Conservation (phyloP, 257 asterid genomes). For the Solanum etuberosum region DNA sequence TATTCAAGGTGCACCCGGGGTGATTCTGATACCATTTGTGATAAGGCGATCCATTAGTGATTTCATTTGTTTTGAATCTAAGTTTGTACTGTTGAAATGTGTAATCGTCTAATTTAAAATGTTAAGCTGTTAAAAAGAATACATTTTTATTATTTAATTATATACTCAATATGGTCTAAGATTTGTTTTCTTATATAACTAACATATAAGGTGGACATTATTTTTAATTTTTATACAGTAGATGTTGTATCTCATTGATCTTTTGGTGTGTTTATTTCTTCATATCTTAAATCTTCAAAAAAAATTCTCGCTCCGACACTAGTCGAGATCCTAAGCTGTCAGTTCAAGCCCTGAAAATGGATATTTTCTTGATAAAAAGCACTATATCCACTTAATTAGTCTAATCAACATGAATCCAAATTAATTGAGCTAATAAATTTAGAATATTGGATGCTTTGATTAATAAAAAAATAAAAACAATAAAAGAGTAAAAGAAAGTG, state of each 20-base stretch:
- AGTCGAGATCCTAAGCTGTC: not conserved
- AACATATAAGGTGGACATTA: not conserved
- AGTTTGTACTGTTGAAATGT: accelerated
- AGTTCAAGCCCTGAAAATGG: not conserved
- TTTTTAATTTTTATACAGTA: no score
- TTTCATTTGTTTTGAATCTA: no score
- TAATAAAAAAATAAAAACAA: not conserved
- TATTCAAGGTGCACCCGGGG: not conserved
- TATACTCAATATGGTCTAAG: not conserved
- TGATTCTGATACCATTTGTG: no score
- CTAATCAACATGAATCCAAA: no score
- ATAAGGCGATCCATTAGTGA: no score
- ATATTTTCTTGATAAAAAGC: not conserved
- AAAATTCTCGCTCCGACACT: not conserved
- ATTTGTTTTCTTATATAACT: not conserved
- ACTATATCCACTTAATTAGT: not conserved
- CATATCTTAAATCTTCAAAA: not conserved
- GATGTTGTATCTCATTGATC: not conserved
- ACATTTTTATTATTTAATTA: no score
- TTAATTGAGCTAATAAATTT: not conserved
- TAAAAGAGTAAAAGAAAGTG: not conserved
- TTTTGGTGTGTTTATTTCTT: not conserved
- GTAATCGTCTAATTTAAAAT: no score
- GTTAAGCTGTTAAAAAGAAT: not conserved
- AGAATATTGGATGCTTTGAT: not conserved